Evolutionary conservation across 352 stramenopile species (phyloP), one percentile per base, ranked within the genome.

Genomic region (Globisporangium splendens): DNA sequence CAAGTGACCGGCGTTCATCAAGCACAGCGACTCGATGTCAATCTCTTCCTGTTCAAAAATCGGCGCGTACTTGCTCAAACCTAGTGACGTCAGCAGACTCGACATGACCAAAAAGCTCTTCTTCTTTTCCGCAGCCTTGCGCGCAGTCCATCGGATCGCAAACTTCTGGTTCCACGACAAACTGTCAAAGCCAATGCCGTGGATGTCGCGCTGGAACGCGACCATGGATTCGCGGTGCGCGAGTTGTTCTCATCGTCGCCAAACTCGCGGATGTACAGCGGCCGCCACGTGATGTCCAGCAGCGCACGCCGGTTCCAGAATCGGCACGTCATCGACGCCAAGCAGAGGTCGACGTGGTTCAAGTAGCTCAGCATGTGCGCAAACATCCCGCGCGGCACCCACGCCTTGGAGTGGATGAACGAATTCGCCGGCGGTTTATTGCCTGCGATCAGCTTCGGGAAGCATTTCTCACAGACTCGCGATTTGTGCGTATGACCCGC

Each of bases 31-130:
- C 52, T 95, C 86, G 59, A 95, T 90, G 46, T 95, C 86, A 58
- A 95, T 95, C 57, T 95, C 86, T 63, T 95, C 86, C n/a, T 80
- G 77, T 39, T 95, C 86, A 48, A 95, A 95, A 21, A 95, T 72
- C 13, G 86, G 77, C 22, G 79, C 84, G 61, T 95, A 95, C 66
- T 95, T 95, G 64, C 78, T 84, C 3, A 95, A 67, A 13, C 84
- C 82, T 7, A 95, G 69, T 42, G 83, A 95, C 31, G 81, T 61
- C 8, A 95, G 51, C 39, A 95, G 61, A 65, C 78, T 91, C 21
- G 75, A 88, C 86, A 95, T 95, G 39, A 93, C 83, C 50, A 86
- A 44, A 53, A 95, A 95, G 64, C 83, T 93, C 68, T 95, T 95
- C 69, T 95, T 93, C 71, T 91, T 93, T 62, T 92, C 86, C 0